These are phyloP conservation scores for Rhexocercosporidium sp. DNA, from an alignment of 2,329 filamentous ascomycete species.

Conservation along the genomic window DNA sequence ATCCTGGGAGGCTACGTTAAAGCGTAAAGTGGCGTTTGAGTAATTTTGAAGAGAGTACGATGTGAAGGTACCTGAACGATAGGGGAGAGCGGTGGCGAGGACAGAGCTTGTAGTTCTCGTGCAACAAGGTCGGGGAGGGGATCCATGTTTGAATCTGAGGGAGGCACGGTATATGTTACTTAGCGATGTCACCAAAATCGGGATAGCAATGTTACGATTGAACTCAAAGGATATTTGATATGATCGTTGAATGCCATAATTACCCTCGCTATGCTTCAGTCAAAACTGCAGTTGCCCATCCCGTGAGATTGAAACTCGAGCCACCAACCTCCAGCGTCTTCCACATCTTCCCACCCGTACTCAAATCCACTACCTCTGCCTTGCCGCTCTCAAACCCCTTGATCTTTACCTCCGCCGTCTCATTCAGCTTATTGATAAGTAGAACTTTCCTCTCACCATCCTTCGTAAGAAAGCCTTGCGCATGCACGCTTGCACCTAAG, in stretches of 20 bases:
- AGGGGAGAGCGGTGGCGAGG: too few relatives aligned
- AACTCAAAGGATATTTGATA: background rate
- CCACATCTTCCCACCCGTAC: constrained; percentile 4
- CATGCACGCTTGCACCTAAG: constrained; percentile 5
- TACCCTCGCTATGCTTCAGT: constrained; percentile 4
- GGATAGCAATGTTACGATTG: background rate
- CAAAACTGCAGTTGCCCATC: constrained; percentile 14
- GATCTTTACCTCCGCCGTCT: constrained; percentile 1
- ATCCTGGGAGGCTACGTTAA: too few relatives aligned
- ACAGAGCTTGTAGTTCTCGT: too few relatives aligned
- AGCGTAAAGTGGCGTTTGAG: too few relatives aligned
- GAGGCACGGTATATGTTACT: too few relatives aligned
- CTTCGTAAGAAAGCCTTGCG: constrained; percentile 6
- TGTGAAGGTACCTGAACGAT: too few relatives aligned
- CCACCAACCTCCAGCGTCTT: background rate
- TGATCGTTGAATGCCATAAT: background rate
- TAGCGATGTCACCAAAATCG: too few relatives aligned
- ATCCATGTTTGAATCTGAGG: too few relatives aligned
- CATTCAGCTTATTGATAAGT: constrained; percentile 2
- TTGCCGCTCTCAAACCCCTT: background rate
- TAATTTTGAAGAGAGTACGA: too few relatives aligned
- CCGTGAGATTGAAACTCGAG: background rate
- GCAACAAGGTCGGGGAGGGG: too few relatives aligned
- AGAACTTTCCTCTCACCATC: constrained; percentile 6
- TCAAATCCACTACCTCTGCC: constrained; percentile 10